A percentile compares a stretch with the other conserved stretches of the same genome.
These are phyloP conservation scores for Zopfia rhizophila DNA, from an alignment of 2,329 filamentous ascomycete species.

Conservation along the genomic window DNA sequence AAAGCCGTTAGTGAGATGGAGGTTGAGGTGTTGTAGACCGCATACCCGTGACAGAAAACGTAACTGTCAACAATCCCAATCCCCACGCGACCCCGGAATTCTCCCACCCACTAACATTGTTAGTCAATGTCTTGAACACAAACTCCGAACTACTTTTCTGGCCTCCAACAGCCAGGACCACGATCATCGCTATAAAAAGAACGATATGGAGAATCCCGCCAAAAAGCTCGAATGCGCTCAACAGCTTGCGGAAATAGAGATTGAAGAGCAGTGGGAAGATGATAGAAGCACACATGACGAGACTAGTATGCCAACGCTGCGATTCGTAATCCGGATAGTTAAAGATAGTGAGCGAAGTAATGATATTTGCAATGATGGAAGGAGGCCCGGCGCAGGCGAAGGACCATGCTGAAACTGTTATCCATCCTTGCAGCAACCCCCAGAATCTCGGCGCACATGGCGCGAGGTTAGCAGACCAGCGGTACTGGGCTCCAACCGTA, in stretches of 20 bases:
- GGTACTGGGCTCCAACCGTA: constrained; percentile 46
- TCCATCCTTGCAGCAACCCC: constrained; percentile 52
- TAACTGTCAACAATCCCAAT: constrained; percentile 49
- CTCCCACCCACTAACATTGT: constrained; percentile 54
- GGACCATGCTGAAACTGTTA: constrained; percentile 52
- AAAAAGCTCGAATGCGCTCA: constrained; percentile 59
- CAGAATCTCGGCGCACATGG: constrained; percentile 36
- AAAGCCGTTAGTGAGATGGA: constrained; percentile 2
- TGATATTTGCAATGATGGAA: constrained; percentile 37
- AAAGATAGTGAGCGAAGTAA: constrained; percentile 44
- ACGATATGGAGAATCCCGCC: constrained; percentile 59
- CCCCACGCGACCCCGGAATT: constrained; percentile 55
- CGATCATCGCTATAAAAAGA: constrained; percentile 61
- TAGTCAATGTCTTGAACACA: constrained; percentile 59
- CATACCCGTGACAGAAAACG: constrained; percentile 43
- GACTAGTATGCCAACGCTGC: constrained; percentile 60
- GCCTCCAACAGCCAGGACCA: constrained; percentile 56
- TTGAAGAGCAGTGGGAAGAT: constrained; percentile 55
- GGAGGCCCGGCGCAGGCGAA: constrained; percentile 39
- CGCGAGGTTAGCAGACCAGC: constrained; percentile 43
- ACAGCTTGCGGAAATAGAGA: constrained; percentile 54
- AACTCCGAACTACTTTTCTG: constrained; percentile 50
- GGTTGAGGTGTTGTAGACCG: constrained; percentile 28
- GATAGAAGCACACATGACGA: constrained; percentile 58
- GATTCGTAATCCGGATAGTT: constrained; percentile 50